Base-by-base conservation (phyloP, 495 filamentous ascomycete species). In the Podospora pseudopauciseta region DNA sequence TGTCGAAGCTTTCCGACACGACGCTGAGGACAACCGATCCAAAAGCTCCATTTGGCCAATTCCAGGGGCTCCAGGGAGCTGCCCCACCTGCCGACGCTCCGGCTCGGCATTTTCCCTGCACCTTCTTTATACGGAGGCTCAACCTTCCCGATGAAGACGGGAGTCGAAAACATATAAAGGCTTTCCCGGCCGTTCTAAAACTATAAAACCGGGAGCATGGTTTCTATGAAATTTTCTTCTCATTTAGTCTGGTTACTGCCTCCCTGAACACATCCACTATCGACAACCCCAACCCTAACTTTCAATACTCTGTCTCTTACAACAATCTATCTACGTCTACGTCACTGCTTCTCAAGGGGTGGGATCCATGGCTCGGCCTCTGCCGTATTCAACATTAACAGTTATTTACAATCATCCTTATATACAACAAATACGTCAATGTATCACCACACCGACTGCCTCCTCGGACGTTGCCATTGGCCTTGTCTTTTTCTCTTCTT, bases 41-140 rank as follows among this genome's bases (percentile, higher is more conserved):
- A 68, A 63, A 67, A 70, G 66, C 62, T 65, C 65, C 68, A 68
- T 66, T 67, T 68, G 65, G 65, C 59, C 62, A 68, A 61, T 64
- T 66, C 67, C 65, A 67, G 70, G 70, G 67, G 63, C 60, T 61
- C 54, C 57, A 49, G 67, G 34, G 15, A 63, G 44, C 28, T 62
- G 57, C 68, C 73, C 71, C 71, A 73, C 70, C 73, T 72, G 71
- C 73, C 73, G 71, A 66, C 32, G 23, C 65, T 67, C 68, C 68
- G 68, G 68, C 71, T 70, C 67, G 71, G 71, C 69, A 39, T 54
- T 67, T 27, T 57, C 60, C 49, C 19, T 67, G 60, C 64, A 53
- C 39, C 20, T 20, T 16, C 26, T 34, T 19, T 60, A 55, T 32
- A 23, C 15, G 60, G 57, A 32, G 34, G n/a, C n/a, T 27, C 27